These are phyloP conservation scores for Davidsoniella neocaledoniae DNA, from an alignment of 2,329 filamentous ascomycete species.

Conservation along the genomic window DNA sequence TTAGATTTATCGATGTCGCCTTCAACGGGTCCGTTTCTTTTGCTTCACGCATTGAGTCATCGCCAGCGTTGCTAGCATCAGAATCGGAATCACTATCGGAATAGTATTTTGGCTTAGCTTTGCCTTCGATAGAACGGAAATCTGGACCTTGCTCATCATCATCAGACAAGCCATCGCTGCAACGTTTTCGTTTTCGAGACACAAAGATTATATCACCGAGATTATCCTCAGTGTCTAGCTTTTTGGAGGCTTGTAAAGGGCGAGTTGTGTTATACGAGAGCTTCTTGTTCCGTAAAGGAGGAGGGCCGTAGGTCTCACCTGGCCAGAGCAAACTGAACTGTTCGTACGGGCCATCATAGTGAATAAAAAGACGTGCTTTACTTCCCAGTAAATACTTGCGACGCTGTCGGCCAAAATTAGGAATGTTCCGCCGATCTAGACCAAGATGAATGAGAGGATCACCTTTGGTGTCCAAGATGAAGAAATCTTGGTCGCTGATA, in stretches of 20 bases:
- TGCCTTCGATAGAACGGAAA: constrained; percentile 50
- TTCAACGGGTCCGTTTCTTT: constrained; percentile 28
- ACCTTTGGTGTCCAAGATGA: constrained; percentile 54
- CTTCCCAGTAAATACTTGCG: constrained; percentile 56
- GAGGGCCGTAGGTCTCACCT: constrained; percentile 19
- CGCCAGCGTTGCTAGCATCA: constrained; percentile 1
- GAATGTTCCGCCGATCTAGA: constrained; percentile 54
- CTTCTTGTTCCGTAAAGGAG: constrained; percentile 9
- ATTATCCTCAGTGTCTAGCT: background rate
- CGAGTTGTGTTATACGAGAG: constrained; percentile 7
- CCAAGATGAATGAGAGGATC: constrained; percentile 63
- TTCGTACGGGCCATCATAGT: constrained; percentile 43
- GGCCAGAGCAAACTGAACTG: constrained; percentile 33
- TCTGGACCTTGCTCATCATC: constrained; percentile 24
- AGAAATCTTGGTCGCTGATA: constrained; percentile 24
- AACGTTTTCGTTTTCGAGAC: constrained; percentile 10
- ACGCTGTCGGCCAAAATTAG: constrained; percentile 52
- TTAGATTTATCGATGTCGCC: constrained; percentile 43
- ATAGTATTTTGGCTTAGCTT: constrained; percentile 32
- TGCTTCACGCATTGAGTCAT: constrained; percentile 12
- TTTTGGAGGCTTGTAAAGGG: background rate
- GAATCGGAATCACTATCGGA: constrained; percentile 17
- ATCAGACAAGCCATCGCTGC: constrained; percentile 22
- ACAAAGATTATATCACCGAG: constrained; percentile 26
- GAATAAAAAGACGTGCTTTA: constrained; percentile 41